These are phyloP conservation scores for Penium margaritaceum DNA, from an alignment of 139 green algal species.

Conservation along the genomic window DNA sequence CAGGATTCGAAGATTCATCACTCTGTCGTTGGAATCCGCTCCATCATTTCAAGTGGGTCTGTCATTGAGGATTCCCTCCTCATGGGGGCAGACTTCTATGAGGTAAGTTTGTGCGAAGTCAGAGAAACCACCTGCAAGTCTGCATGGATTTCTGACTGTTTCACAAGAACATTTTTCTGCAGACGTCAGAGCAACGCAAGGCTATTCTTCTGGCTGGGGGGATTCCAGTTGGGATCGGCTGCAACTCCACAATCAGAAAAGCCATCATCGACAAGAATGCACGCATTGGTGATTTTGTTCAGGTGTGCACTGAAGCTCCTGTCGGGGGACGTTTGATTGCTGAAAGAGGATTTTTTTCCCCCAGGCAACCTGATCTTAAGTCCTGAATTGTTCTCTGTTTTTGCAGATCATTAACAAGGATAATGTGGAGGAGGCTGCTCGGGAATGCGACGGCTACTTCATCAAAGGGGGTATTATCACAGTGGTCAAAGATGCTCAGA, in stretches of 20 bases:
- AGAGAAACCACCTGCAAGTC: too few relatives aligned
- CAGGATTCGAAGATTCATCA: constrained; percentile 54
- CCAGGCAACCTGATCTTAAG: too few relatives aligned
- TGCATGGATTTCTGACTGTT: too few relatives aligned
- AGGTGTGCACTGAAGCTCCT: too few relatives aligned
- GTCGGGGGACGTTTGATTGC: too few relatives aligned
- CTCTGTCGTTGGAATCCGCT: constrained; percentile 71
- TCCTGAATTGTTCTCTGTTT: too few relatives aligned
- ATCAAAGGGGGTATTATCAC: constrained; percentile 90
- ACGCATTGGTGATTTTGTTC: constrained; percentile 40
- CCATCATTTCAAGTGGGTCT: constrained; percentile 54
- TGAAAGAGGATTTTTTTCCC: too few relatives aligned
- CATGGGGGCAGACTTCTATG: constrained; percentile 67
- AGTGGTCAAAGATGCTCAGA: constrained; percentile 85
- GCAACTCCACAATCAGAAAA: constrained; percentile 29
- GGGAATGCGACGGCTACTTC: constrained; percentile 80
- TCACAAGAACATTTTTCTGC: too few relatives aligned
- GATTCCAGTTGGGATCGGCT: constrained; percentile 43
- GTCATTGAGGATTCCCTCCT: constrained; percentile 68
- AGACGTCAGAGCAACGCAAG: constrained; percentile 30
- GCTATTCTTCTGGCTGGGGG: constrained; percentile 3
- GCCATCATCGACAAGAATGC: constrained; percentile 50
- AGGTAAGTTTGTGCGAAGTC: too few relatives aligned
- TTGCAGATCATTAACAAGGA: constrained; percentile 67
- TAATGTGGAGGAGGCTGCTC: constrained; percentile 68